phyloP scores from a whole-genome alignment of 2,329 filamentous ascomycete species.

The Plenodomus tracheiphilus region DNA sequence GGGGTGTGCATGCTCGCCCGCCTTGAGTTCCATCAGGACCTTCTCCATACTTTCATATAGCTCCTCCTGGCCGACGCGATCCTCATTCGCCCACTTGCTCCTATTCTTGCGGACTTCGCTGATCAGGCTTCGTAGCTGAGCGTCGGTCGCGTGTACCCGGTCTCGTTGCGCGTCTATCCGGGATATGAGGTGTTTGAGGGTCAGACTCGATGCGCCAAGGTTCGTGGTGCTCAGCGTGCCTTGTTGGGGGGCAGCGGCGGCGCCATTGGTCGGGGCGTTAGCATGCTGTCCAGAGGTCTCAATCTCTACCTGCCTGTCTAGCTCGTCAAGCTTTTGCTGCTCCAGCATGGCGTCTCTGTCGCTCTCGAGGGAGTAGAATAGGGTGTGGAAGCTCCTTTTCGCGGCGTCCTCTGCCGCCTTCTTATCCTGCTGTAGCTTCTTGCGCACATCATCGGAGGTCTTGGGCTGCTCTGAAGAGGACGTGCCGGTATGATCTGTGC shows the following conservation, averaged over 20 bases:
- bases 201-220: conserved; percentile 91
- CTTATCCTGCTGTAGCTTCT: conserved; percentile 89
- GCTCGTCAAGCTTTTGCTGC: conserved; percentile 94
- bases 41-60: conserved; percentile 96
- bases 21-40: conserved; percentile 94
- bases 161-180: conserved; percentile 92
- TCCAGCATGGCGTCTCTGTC: conserved; percentile 96
- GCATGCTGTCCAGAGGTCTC: conserved; percentile 75
- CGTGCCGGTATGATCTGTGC: conserved; percentile 61
- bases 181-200: conserved; percentile 94
- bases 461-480: conserved; percentile 63
- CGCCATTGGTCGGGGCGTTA: conserved; percentile 55
- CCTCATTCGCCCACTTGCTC: conserved; percentile 98
- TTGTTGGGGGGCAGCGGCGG: conserved; percentile 65
- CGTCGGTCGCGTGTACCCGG: conserved; percentile 87
- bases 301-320: conserved; percentile 92
- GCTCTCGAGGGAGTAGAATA: conserved; percentile 94
- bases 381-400: conserved; percentile 85
- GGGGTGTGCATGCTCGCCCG: conserved; percentile 95
- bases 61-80: conserved; percentile 96
- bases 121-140: conserved; percentile 88
- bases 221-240: conserved; percentile 92
- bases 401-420: conserved; percentile 88
- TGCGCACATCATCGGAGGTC: conserved; percentile 83
- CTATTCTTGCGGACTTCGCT: conserved; percentile 97